A percentile compares a stretch with the other conserved stretches of the same genome.
Conservation (phyloP, 495 filamentous ascomycete species). For the Cladorrhinum samala region DNA sequence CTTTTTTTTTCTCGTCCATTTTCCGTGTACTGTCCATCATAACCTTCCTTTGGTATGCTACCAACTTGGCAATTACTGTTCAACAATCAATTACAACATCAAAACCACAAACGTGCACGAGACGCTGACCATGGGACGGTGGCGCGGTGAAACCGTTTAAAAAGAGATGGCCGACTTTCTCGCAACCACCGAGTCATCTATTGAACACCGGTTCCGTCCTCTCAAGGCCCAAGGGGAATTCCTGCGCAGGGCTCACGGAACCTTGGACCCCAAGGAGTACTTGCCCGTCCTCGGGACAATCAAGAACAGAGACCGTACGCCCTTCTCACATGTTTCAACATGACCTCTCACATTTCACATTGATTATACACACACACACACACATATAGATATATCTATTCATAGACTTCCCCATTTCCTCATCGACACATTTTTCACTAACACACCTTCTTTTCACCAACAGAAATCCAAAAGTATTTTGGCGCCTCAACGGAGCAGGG, state of each 20-base stretch:
- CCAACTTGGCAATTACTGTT: not conserved
- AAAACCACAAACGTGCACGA: no score
- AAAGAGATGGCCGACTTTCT: slow-evolving; percentile 28
- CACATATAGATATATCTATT: not conserved
- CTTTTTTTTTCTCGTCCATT: not conserved
- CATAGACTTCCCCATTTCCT: not conserved
- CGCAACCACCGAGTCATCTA: slow-evolving; percentile 27
- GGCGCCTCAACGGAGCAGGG: slow-evolving; percentile 38
- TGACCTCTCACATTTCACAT: no score
- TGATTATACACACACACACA: no score
- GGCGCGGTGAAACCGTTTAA: no score
- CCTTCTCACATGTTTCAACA: no score
- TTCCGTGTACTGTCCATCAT: not conserved
- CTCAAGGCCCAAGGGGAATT: slow-evolving; percentile 30
- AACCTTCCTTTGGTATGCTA: not conserved
- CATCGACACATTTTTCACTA: not conserved
- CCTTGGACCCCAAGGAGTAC: slow-evolving; percentile 22
- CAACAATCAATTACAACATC: slow-evolving; percentile 5
- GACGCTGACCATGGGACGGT: no score
- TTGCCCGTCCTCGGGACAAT: not conserved
- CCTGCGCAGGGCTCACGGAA: slow-evolving; percentile 48
- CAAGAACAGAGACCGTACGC: slow-evolving; percentile 10
- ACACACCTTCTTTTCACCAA: slow-evolving; percentile 1
- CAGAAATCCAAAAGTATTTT: slow-evolving; percentile 40
- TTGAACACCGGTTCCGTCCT: slow-evolving; percentile 43